Conservation (phyloP, 1,284 basidiomycete genomes). For the Phylloboletellus chloephorus region DNA sequence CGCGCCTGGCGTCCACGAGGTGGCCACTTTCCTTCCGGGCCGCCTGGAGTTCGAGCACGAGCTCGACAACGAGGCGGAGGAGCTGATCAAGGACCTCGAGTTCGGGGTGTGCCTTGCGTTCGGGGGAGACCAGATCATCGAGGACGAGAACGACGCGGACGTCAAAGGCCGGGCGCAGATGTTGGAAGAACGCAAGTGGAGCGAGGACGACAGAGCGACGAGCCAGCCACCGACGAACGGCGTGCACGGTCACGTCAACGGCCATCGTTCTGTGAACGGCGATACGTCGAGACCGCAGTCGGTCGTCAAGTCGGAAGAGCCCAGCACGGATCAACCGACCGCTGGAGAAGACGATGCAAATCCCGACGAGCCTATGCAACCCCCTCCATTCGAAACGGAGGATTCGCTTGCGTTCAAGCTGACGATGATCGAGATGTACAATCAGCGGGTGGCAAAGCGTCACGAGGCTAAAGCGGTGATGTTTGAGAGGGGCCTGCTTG, state of each 20-base stretch:
- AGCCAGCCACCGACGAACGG: conserved; percentile 26
- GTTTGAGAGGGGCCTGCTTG: conserved; percentile 87
- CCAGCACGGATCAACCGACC: conserved; percentile 30
- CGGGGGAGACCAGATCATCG: conserved; percentile 79
- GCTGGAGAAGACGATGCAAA: conserved; percentile 43
- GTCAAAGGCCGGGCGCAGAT: conserved; percentile 63
- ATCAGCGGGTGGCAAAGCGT: conserved; percentile 86
- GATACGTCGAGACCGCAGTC: conserved; percentile 37
- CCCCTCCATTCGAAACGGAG: conserved; percentile 76
- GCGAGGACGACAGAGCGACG: conserved; percentile 27
- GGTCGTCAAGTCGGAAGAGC: conserved; percentile 46
- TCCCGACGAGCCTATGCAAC: conserved; percentile 60
- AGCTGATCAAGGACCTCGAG: conserved; percentile 93
- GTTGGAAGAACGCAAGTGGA: conserved; percentile 54
- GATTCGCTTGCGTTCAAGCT: conserved; percentile 92
- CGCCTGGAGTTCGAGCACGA: conserved; percentile 98
- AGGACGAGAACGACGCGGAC: conserved; percentile 68
- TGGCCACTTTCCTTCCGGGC: conserved; percentile 91
- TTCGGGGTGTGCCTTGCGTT: conserved; percentile 85
- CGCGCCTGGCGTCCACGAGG: conserved; percentile 90
- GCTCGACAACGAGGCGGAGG: conserved; percentile 93
- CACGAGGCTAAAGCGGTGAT: conserved; percentile 86
- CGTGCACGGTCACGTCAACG: conserved; percentile 48
- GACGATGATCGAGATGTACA: conserved; percentile 88
- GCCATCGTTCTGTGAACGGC: conserved; percentile 41